These are phyloP conservation scores for Leccinum ochraceum DNA, from an alignment of 768 basidiomycete genomes.

Conservation along the genomic window DNA sequence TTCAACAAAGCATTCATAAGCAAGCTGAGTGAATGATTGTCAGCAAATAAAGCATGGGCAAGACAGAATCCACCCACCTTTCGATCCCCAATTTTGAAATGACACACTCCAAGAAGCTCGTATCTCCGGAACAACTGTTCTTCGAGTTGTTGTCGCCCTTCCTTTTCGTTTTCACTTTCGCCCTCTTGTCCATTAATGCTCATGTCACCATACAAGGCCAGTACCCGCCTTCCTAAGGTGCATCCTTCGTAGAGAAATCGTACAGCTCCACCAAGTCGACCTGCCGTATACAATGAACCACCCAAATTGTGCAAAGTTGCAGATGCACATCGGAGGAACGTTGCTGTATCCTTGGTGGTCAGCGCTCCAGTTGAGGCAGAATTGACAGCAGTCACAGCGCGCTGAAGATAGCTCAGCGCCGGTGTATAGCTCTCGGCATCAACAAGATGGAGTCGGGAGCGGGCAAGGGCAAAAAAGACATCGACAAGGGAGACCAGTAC, in stretches of 20 bases:
- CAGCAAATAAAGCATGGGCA: background rate
- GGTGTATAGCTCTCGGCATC: slow-evolving; percentile 48
- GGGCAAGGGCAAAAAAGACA: slow-evolving; percentile 55
- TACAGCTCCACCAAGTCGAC: slow-evolving; percentile 60
- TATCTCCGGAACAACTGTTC: slow-evolving; percentile 71
- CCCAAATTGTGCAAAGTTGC: slow-evolving; percentile 72
- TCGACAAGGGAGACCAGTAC: slow-evolving; percentile 50
- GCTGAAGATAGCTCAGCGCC: slow-evolving; percentile 48
- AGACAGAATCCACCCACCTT: slow-evolving; percentile 47
- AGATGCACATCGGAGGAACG: slow-evolving; percentile 68
- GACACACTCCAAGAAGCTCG: slow-evolving; percentile 81
- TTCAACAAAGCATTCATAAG: slow-evolving; percentile 56
- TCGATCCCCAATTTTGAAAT: slow-evolving; percentile 74
- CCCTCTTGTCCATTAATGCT: slow-evolving; percentile 8
- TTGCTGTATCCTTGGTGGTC: slow-evolving; percentile 36
- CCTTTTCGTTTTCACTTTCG: slow-evolving; percentile 35
- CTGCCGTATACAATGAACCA: slow-evolving; percentile 67
- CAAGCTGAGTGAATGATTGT: slow-evolving; percentile 43
- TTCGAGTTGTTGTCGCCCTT: slow-evolving; percentile 57
- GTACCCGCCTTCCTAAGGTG: slow-evolving; percentile 48
- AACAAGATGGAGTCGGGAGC: slow-evolving; percentile 39
- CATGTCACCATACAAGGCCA: slow-evolving; percentile 31
- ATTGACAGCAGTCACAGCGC: slow-evolving; percentile 37
- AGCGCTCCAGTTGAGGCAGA: slow-evolving; percentile 7
- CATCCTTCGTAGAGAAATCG: slow-evolving; percentile 69